A percentile compares a stretch with the other conserved stretches of the same genome.
Conservation (phyloP, 1,139 yeast species). For the Candida buenavistaensis region DNA sequence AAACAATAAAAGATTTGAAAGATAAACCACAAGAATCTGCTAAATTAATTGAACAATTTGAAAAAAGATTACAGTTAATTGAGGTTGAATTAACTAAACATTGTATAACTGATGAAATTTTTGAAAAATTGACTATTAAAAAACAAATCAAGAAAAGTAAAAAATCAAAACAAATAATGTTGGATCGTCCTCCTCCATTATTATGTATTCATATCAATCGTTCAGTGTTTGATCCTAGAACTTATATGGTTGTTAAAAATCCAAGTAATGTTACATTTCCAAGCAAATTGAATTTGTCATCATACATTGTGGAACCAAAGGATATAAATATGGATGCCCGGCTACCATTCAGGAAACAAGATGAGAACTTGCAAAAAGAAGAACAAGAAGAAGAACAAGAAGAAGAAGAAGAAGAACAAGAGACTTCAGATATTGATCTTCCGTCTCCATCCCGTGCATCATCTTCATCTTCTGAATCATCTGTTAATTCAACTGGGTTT, state of each 20-base stretch:
- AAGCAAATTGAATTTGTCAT: conserved; percentile 59
- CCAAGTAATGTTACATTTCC: conserved; percentile 82
- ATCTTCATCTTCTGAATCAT: conserved; percentile 7
- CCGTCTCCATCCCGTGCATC: conserved; percentile 1
- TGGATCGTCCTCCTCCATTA: conserved; percentile 82
- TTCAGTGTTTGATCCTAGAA: conserved; percentile 85
- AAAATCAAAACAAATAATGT: conserved; percentile 78
- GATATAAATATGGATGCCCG: conserved; percentile 82
- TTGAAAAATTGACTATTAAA: conserved; percentile 70
- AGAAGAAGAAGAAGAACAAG: conserved; percentile 2
- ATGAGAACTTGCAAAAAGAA: conserved; percentile 18
- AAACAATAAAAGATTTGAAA: conserved; percentile 24
- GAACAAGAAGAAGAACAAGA: conserved; percentile 1
- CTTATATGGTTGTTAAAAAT: conserved; percentile 82
- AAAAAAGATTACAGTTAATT: conserved; percentile 54
- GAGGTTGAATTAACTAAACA: conserved; percentile 58
- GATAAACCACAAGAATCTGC: conserved; percentile 34
- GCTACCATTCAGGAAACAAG: conserved; percentile 66
- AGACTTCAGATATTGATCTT: conserved; percentile 7
- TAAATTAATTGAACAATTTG: conserved; percentile 46
- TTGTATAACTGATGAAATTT: conserved; percentile 77
- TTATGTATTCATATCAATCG: conserved; percentile 85
- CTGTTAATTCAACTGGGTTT: not conserved
- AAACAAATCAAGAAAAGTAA: conserved; percentile 74
- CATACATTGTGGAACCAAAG: conserved; percentile 67